Percentiles rank a stretch among this genome's conserved stretches.
Evolutionary conservation across 352 stramenopile species (phyloP).

Genomic region (Blastocystis hominis): DNA sequence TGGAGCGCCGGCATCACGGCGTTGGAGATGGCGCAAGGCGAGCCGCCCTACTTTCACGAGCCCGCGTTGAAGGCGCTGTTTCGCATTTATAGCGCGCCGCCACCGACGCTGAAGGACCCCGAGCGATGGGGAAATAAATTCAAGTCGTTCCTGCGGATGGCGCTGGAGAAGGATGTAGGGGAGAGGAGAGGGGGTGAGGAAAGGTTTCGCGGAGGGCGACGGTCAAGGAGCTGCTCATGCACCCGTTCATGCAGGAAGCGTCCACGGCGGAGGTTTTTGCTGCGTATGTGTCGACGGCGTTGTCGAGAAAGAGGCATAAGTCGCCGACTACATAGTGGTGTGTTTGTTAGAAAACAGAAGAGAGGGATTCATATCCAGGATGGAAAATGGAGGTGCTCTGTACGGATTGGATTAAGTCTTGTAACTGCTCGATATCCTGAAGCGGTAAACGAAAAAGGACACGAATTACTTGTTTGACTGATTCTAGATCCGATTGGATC

Average conservation of each 20-base stretch:
- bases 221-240: constrained; percentile 74
- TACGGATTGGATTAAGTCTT: not conserved
- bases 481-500: constrained; percentile 17
- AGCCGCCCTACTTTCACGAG: constrained; percentile 78
- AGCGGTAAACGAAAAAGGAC: not conserved
- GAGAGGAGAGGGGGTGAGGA: not conserved
- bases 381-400: constrained; percentile 7
- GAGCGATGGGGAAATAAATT: constrained; percentile 72
- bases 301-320: not conserved
- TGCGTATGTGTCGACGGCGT: not conserved
- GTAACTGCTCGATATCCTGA: constrained; percentile 3
- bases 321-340: not conserved
- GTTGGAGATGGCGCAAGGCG: constrained; percentile 79
- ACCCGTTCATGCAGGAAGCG: constrained; percentile 73
- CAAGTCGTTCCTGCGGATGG: constrained; percentile 74
- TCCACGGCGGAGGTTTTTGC: constrained; percentile 66
- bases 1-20: constrained; percentile 76
- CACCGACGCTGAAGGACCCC: constrained; percentile 70
- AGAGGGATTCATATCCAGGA: constrained; percentile 49
- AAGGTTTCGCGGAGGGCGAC: constrained; percentile 67
- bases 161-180: constrained; percentile 67
- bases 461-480: not conserved
- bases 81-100: constrained; percentile 69
- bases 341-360: constrained; percentile 17
- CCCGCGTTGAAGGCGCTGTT: constrained; percentile 67